These are phyloP conservation scores for Umbelopsis isabellina DNA, from an alignment of 192 early-diverging fungal genomes.

Conservation along the genomic window DNA sequence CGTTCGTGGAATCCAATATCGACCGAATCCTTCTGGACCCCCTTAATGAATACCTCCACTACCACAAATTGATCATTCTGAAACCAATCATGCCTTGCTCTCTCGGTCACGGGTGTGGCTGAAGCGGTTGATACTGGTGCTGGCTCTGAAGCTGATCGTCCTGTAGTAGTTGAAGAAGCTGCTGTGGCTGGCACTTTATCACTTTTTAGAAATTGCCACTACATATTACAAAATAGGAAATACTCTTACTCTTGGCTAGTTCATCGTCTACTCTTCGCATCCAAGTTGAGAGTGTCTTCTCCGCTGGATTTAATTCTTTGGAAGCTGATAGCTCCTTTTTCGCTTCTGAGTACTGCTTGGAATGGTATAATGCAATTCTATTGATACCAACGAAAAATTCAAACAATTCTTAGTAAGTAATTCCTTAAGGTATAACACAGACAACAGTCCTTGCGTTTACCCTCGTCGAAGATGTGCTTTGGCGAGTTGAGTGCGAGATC, in stretches of 20 bases:
- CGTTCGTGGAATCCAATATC: conserved; percentile 65
- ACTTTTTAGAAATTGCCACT: too few relatives aligned
- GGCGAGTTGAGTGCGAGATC: conserved; percentile 52
- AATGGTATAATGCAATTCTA: conserved; percentile 58
- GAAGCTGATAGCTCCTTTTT: conserved; percentile 52
- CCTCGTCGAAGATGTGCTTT: conserved; percentile 73
- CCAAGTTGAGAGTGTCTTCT: conserved; percentile 56
- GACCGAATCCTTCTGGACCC: conserved; percentile 72
- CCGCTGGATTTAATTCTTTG: conserved; percentile 46
- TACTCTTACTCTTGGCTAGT: conserved; percentile 59
- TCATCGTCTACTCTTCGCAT: conserved; percentile 59
- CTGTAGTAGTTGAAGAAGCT: too few relatives aligned
- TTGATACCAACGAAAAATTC: not conserved
- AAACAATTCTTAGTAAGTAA: not conserved
- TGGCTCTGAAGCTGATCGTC: not conserved
- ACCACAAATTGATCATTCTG: conserved; percentile 92
- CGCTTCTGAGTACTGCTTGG: conserved; percentile 64
- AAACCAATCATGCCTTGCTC: conserved; percentile 87
- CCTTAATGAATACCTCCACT: conserved; percentile 91
- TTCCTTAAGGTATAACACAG: not conserved
- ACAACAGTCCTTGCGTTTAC: conserved; percentile 20
- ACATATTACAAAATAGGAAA: conserved; percentile 20
- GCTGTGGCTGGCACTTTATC: too few relatives aligned
- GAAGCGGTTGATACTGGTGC: not conserved
- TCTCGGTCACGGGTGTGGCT: not conserved